Base-by-base conservation (phyloP, 2,329 filamentous ascomycete genomes). In the Penicillium expansum region DNA sequence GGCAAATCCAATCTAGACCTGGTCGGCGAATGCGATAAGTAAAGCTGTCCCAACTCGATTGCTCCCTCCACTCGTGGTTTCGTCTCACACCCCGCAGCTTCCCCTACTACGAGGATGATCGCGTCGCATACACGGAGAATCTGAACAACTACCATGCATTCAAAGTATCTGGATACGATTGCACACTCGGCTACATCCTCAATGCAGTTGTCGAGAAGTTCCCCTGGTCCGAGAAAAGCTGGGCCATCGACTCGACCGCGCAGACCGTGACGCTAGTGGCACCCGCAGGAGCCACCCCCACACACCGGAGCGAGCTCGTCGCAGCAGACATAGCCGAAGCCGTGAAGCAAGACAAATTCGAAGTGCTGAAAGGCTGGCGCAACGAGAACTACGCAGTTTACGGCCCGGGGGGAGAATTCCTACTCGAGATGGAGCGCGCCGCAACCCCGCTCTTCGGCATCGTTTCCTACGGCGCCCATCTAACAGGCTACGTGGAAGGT, bases 321-420 rank as follows among this genome's bases (percentile, higher is more conserved):
- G 79, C 77, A 4, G 75, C 78, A 43, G 87, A 92, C 5, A 80
- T 87, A 35, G 70, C 79, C 1, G 83, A 88, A 63, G 90, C 92
- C 82, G 86, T 87, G 18, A 77, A 83, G n/a, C 82, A 83, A n/a
- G 78, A 82, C 7, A 84, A 83, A 1, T 97, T 97, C 71, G 79
- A 84, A 38, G 80, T 96, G 0, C 80, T 97, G 16, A 79, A 79
- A 18, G 89, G 89, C 57, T 96, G 92, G 92, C 83, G 91, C 41
- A 78, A 90, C 67, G 92, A 96, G 74, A 76, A 86, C 16, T 96
- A 91, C 78, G 87, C 91, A 0, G 84, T 96, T 8, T 94, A 91
- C 67, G 84, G 82, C 0, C 83, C 76, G 0, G 75, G 82, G 14
- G 82, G 77, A 10, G 67, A 83, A 32, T 80, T 82, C 33, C 76